Conservation (phyloP, 1,284 basidiomycete genomes). For the Pascua guehoae region DNA sequence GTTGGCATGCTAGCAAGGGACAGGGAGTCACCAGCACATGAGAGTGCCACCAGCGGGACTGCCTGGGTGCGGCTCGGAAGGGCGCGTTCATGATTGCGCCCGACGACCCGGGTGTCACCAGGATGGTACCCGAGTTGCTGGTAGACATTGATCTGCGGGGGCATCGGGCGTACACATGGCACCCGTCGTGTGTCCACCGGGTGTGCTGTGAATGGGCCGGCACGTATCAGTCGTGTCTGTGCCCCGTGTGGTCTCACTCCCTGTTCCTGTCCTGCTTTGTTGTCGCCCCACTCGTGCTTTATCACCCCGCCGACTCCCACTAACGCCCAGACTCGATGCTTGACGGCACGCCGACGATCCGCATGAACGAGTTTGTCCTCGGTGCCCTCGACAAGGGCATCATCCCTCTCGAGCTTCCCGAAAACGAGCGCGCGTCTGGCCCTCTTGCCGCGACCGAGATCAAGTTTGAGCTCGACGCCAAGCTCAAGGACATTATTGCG, state of each 20-base stretch:
- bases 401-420: constrained; percentile 60
- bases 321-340: constrained; percentile 46
- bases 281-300: neutral
- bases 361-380: constrained; percentile 91
- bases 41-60: neutral
- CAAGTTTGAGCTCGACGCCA: constrained; percentile 64
- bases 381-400: constrained; percentile 74
- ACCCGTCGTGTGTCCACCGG: too few relatives aligned
- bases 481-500: constrained; percentile 50
- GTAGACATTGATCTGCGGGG: too few relatives aligned
- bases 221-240: too few relatives aligned
- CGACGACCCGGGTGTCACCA: too few relatives aligned
- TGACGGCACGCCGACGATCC: constrained; percentile 90
- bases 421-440: constrained; percentile 48
- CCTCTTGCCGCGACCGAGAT: constrained; percentile 62
- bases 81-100: neutral
- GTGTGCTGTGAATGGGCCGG: too few relatives aligned
- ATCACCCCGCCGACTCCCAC: neutral
- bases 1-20: too few relatives aligned
- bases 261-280: neutral
- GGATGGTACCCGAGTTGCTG: too few relatives aligned
- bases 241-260: neutral
- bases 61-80: neutral
- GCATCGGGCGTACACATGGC: too few relatives aligned
- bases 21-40: too few relatives aligned